A percentile compares a stretch with the other conserved stretches of the same genome.
Conservation (phyloP, 75 land plant species). For the Azolla pinnata region DNA sequence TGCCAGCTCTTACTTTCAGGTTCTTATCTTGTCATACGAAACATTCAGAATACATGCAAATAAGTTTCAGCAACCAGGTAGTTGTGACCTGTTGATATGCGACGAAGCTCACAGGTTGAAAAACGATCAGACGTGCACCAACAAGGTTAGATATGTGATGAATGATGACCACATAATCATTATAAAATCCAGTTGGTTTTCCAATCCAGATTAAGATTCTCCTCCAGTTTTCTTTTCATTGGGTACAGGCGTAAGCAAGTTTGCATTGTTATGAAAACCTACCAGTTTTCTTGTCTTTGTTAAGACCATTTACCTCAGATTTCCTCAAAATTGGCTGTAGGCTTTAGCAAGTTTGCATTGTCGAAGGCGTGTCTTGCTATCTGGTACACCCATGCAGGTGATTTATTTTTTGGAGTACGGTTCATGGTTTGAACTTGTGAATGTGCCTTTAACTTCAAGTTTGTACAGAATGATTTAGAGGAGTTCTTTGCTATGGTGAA, state of each 20-base stretch:
- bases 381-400: conserved; percentile 99
- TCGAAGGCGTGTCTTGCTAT: conserved; percentile 64
- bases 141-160: too few species aligned
- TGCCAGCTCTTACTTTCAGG: conserved; percentile 24
- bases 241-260: too few species aligned
- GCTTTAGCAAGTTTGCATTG: conserved; percentile 87
- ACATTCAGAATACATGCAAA: conserved; percentile 90
- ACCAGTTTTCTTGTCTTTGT: too few species aligned
- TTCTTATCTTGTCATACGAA: conserved; percentile 87
- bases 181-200: too few species aligned
- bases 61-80: conserved; percentile 60
- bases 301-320: too few species aligned
- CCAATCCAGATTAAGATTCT: too few species aligned
- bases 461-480: conserved; percentile 84
- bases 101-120: conserved; percentile 98
- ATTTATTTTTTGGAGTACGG: too few species aligned
- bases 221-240: too few species aligned
- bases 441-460: background rate
- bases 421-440: too few species aligned
- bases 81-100: conserved; percentile 90
- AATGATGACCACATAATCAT: too few species aligned
- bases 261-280: too few species aligned
- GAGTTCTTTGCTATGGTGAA: conserved; percentile 98
- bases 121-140: conserved; percentile 91
- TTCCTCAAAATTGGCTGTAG: too few species aligned